Percentiles rank a stretch among this genome's conserved stretches.
Evolutionary conservation across 2,329 filamentous ascomycete genomes (phyloP).

Genomic region (Didymella lethalis): DNA sequence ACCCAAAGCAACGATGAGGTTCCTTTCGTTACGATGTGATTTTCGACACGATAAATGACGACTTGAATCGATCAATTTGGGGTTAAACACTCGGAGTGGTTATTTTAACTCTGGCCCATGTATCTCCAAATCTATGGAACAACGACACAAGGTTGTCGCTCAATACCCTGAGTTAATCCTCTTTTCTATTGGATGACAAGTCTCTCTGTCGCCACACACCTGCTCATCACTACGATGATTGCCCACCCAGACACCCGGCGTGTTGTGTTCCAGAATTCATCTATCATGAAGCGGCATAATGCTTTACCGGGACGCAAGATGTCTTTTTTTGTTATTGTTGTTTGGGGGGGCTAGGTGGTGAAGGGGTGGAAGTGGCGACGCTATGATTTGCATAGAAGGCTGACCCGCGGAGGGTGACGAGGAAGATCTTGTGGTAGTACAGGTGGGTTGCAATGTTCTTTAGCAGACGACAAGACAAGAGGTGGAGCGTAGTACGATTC

Average conservation of each 20-base stretch:
- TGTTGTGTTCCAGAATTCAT: background rate
- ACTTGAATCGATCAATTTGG: background rate
- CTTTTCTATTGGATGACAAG: background rate
- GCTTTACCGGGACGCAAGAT: background rate
- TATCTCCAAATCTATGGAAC: background rate
- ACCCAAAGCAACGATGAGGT: background rate
- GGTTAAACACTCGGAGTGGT: background rate
- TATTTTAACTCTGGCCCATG: background rate
- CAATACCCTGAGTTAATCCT: conserved; percentile 3
- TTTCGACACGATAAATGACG: background rate
- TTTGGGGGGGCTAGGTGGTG: background rate
- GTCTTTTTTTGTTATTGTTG: background rate
- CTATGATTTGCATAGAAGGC: background rate
- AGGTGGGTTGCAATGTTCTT: background rate
- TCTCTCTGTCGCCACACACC: background rate
- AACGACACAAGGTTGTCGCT: background rate
- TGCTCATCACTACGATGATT: background rate
- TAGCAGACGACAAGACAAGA: background rate
- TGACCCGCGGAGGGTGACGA: background rate
- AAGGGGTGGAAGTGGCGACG: background rate
- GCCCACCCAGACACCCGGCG: background rate
- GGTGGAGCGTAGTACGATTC: conserved; percentile 14
- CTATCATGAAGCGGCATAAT: background rate
- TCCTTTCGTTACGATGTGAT: background rate
- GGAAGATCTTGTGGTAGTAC: background rate